phyloP scores from a whole-genome alignment of 2,329 filamentous ascomycete species.

The Paraphaeosphaeria sporulosa region DNA sequence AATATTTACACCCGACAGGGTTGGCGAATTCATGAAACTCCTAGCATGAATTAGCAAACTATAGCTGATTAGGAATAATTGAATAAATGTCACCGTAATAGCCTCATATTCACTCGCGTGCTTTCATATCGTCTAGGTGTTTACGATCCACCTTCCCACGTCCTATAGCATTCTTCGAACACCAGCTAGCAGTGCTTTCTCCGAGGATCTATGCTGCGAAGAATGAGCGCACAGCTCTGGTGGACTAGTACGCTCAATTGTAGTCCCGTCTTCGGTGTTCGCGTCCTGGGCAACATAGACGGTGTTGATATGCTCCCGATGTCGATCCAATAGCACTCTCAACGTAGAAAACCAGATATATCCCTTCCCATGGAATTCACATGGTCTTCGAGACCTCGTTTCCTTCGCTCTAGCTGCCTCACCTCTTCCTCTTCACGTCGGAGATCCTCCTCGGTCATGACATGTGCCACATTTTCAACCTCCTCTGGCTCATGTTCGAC shows the following conservation, averaged over 20 bases:
- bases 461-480: constrained; percentile 49
- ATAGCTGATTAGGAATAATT: not conserved
- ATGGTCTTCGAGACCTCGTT: constrained; percentile 67
- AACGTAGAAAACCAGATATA: constrained; percentile 66
- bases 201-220: no score
- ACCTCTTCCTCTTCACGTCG: constrained; percentile 74
- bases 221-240: no score
- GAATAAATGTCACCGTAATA: not conserved
- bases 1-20: not conserved
- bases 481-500: constrained; percentile 63
- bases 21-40: not conserved
- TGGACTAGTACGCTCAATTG: no score
- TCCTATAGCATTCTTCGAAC: no score
- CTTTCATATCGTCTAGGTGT: no score
- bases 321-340: not conserved
- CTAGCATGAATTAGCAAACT: not conserved
- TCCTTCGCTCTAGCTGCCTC: constrained; percentile 68
- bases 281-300: no score
- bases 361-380: constrained; percentile 74
- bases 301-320: no score
- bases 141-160: no score
- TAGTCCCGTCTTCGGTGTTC: no score
- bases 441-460: constrained; percentile 73
- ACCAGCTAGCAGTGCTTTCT: no score
- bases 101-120: no score